Base-by-base conservation (phyloP, 805 yeast species). In the Hanseniaspora jakobsenii region DNA sequence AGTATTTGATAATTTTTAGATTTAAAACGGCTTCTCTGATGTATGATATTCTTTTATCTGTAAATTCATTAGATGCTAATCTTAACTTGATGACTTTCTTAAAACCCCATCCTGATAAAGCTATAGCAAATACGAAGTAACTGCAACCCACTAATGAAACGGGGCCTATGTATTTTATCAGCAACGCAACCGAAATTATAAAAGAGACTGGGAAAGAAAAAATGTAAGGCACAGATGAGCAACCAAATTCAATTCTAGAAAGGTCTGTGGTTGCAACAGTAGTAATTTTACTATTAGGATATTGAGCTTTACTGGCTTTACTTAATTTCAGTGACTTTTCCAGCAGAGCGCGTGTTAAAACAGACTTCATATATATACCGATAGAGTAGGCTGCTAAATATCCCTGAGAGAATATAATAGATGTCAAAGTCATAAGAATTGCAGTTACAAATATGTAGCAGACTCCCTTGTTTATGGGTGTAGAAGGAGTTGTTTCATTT, bases 1-100 rank as follows among this genome's bases (percentile, higher is more conserved):
- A 87, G 58, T 72, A 81, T 64, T 87, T 87, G 59, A 87, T 82
- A 65, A 80, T 71, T 55, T 81, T 83, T 70, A 87, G 73, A 51
- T 81, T 76, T 55, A 72, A 76, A 51, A 87, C 66, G 23, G 85
- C 73, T 59, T 87, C 97, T 51, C 82, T 79, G 59, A 85, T 77
- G 38, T 74, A 67, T 37, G 75, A 69, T 18, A 87, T 84, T 55
- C 97, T 76, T 17, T 65, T 60, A 59, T 87, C 97, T 2, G 95
- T 87, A 53, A 64, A 72, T 2, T 62, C 63, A 47, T 75, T 75
- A 8, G 83, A 77, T n/a, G 59, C 58, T 21, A 62, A 64, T 56
- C 95, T 74, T 49, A 70, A 66, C 2, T 50, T 56, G 51, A 81
- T 71, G 50, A 85, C 66, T 24, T 58, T 60, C 30, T 66, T 70